Evolutionary conservation across 2,329 filamentous ascomycete species (phyloP), one percentile per base, ranked within the genome.

Genomic region (Trichoderma simmonsii): DNA sequence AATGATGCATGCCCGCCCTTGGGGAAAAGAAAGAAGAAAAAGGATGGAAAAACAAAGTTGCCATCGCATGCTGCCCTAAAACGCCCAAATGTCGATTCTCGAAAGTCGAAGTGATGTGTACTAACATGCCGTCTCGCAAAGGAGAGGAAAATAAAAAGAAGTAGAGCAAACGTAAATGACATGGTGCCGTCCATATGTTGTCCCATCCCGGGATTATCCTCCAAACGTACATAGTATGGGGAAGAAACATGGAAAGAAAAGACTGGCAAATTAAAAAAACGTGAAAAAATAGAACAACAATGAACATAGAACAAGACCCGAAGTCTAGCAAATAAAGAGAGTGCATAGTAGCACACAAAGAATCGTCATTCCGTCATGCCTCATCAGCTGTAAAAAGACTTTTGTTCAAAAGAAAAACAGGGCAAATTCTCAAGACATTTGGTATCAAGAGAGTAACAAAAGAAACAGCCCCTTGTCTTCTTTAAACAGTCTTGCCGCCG

Each of bases 401-500:
- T 48, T 48, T 48, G 43, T 21, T 21, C 2, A 48, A 48, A 30
- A 30, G 15, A 34, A 24, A 21, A 24, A 21, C 12, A 54, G 32
- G 39, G 4, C 28, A 0, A 0, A 51, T 18, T 34, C 15, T 48
- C 21, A 51, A 36, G 4, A n/a, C 15, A 24, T 2, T 26, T 24
- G 21, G 3, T 36, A 24, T 36, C 18, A 2, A 36, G 18, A 34
- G n/a, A 21, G 3, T 0, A 12, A 63, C 3, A 6, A 34, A 36
- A 12, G 9, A n/a, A 43, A 26, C 11, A 12, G 34, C 36, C 34
- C n/a, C 43, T 39, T 28, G 34, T 18, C 34, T 70, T 73, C 72
- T 75, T 28, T 73, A 73, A 9, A 91, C 85, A 9, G 90, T 92
- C 83, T 92, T 90, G 32, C 94, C 94, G 28, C 87, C 91, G 79